Evolutionary conservation across 2,329 filamentous ascomycete genomes (phyloP), one percentile per base, ranked within the genome.

Genomic region (Daldinia eschscholtzii): DNA sequence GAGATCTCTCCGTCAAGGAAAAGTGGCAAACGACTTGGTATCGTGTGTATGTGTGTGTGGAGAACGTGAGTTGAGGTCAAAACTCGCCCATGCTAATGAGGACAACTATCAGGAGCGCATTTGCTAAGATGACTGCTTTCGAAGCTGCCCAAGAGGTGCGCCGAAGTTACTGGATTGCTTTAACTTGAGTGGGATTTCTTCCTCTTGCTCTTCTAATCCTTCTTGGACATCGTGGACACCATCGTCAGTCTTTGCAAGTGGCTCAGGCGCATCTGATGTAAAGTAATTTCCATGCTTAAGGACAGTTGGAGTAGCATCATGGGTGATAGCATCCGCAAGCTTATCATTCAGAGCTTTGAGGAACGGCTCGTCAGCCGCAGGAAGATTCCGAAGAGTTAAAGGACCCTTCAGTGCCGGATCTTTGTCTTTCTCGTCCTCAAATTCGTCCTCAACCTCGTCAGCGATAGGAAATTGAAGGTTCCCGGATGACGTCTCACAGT

Each of bases 341-440:
- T 85, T 88, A 73, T 86, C 81, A 41, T 84, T 83, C 15, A 89
- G 76, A 65, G 79, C 79, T 50, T 80, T 79, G 57, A 86, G 83
- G 69, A 89, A 89, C 23, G 84, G 78, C 71, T 88, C 86, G 65
- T 89, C 87, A 56, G 86, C 81, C 1, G 84, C 85, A 0, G 86
- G 86, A 65, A 86, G 84, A 68, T 89, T 89, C 65, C 83, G 81
- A 41, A 89, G 80, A 79, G 85, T 86, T 57, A 88, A 72, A 7
- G 86, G 87, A 0, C 85, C 86, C 60, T 82, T 85, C 35, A 89
- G 79, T 20, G 80, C 78, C 0, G 76, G 78, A 67, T 88, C 87
- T 4, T 80, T 78, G 13, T 83, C 81, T 50, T 64, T 65, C n/a
- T 39, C 12, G 9, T 63, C 12, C 10, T 50, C 48, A 2, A 13